Conservation (phyloP, 768 basidiomycete species). For the Nidularia sp. region DNA sequence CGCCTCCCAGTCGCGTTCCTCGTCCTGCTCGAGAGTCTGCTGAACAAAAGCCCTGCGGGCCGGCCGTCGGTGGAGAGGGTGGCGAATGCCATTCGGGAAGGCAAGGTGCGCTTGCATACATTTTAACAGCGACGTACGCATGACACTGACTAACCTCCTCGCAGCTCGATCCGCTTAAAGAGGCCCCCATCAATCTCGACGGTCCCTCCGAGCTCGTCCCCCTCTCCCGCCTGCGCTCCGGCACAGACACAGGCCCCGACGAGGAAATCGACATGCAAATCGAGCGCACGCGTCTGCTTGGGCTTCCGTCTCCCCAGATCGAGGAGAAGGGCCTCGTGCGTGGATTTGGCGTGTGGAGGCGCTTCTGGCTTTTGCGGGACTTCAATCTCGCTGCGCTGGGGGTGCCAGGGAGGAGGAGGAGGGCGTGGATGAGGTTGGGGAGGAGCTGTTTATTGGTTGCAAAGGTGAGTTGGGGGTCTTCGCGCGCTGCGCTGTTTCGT, state of each 20-base stretch:
- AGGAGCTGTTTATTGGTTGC: slow-evolving; percentile 8
- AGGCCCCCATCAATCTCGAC: neutral
- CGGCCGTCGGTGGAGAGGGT: slow-evolving; percentile 76
- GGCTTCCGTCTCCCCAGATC: slow-evolving; percentile 4
- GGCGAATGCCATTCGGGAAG: slow-evolving; percentile 59
- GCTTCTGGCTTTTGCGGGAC: neutral
- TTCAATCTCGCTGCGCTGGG: neutral
- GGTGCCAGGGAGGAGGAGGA: neutral
- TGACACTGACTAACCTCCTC: no score
- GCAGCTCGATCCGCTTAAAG: slow-evolving; percentile 12
- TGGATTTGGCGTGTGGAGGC: neutral
- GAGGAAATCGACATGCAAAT: neutral
- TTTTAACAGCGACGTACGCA: no score
- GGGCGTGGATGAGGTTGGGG: slow-evolving; percentile 1
- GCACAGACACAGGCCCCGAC: neutral
- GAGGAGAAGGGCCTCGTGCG: neutral
- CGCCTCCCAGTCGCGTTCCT: slow-evolving; percentile 69
- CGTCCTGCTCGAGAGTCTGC: slow-evolving; percentile 66
- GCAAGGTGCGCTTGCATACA: slow-evolving; percentile 53
- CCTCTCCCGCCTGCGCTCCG: slow-evolving; percentile 1
- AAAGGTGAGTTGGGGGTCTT: slow-evolving; percentile 5
- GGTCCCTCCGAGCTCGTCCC: slow-evolving; percentile 5
- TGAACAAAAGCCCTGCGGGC: slow-evolving; percentile 54
- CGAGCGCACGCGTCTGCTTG: slow-evolving; percentile 2
- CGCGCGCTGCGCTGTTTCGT: neutral